Evolutionary conservation across 31 red algal genomes (phyloP).

Genomic region (Porphyra umbilicalis): DNA sequence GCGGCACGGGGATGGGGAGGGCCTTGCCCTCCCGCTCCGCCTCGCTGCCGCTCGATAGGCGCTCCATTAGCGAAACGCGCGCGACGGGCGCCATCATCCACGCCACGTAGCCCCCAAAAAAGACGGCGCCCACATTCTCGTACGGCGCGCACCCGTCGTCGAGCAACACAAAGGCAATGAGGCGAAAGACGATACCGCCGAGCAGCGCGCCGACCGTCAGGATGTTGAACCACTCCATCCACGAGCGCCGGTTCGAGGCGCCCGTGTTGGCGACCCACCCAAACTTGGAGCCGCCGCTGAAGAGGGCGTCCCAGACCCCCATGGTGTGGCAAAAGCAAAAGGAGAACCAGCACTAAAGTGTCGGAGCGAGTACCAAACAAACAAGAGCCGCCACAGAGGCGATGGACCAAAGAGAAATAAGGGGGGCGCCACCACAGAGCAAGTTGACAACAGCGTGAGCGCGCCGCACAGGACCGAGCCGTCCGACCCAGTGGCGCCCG

Average conservation of each 20-base stretch:
- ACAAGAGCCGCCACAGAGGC: too few relatives aligned
- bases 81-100: slow-evolving; percentile 61
- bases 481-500: too few relatives aligned
- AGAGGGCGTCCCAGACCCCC: slow-evolving; percentile 46
- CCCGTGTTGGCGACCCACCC: slow-evolving; percentile 79
- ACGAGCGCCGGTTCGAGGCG: slow-evolving; percentile 29
- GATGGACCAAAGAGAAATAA: too few relatives aligned
- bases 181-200: slow-evolving; percentile 24
- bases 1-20: slow-evolving; percentile 28
- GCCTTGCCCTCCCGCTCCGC: slow-evolving; percentile 51
- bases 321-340: slow-evolving; percentile 66
- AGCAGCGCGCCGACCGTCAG: slow-evolving; percentile 13
- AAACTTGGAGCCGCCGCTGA: slow-evolving; percentile 27
- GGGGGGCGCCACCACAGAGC: too few relatives aligned
- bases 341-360: slow-evolving; percentile 67
- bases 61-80: slow-evolving; percentile 45
- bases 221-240: slow-evolving; percentile 86
- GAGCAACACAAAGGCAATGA: slow-evolving; percentile 24
- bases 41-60: slow-evolving; percentile 27
- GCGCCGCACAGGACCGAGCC: too few relatives aligned
- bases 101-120: slow-evolving; percentile 53
- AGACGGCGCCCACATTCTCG: slow-evolving; percentile 46
- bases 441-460: too few relatives aligned
- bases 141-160: slow-evolving; percentile 56
- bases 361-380: too few relatives aligned